Conservation (phyloP, 345 rosid species). For the Citrus cavaleriei region DNA sequence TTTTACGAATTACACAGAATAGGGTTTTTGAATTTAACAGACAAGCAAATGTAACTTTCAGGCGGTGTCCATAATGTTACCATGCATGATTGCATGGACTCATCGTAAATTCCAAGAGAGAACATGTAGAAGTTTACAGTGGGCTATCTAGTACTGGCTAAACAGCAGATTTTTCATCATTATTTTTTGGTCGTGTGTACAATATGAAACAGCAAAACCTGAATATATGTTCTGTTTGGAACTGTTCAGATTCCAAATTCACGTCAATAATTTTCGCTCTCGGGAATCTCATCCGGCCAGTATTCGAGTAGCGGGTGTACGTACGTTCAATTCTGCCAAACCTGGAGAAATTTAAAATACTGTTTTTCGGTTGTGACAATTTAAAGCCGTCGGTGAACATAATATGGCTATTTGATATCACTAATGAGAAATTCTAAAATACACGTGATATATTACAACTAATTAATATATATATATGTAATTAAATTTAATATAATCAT, state of each 20-base stretch:
- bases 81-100: neutral
- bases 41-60: too few relatives aligned
- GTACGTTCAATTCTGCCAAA: neutral
- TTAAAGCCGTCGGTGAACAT: conserved; percentile 14
- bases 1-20: neutral
- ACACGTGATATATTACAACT: too few relatives aligned
- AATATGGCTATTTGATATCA: neutral
- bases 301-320: neutral
- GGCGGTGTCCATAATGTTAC: neutral
- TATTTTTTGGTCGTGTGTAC: neutral
- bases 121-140: neutral
- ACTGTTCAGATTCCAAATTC: neutral
- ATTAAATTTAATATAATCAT: too few relatives aligned
- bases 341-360: too few relatives aligned
- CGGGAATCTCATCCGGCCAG: neutral
- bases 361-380: neutral
- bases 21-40: neutral
- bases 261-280: neutral
- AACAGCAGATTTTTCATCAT: conserved; percentile 12
- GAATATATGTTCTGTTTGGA: neutral
- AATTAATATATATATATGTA: too few relatives aligned
- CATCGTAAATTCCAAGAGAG: neutral
- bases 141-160: conserved; percentile 1
- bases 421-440: neutral
- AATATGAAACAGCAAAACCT: neutral